These are phyloP conservation scores for Pichia sp. DNA, from an alignment of 1,139 yeast species.

Conservation along the genomic window DNA sequence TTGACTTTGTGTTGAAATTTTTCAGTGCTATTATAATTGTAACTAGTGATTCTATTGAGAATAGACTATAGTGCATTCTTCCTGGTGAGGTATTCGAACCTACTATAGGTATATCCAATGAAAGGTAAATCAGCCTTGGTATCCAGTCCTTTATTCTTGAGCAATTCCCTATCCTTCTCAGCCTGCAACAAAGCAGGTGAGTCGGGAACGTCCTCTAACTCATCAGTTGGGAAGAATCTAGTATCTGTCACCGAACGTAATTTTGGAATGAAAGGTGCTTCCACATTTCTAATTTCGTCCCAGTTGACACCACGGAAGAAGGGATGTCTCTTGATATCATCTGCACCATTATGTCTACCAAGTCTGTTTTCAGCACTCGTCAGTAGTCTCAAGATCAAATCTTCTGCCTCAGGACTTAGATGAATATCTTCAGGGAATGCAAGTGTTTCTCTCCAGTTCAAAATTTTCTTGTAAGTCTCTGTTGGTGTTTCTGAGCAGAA, in stretches of 20 bases:
- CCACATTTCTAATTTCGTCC: conserved; percentile 86
- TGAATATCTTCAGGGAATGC: conserved; percentile 96
- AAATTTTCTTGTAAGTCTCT: conserved; percentile 89
- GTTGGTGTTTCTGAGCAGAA: conserved; percentile 99
- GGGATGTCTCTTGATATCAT: conserved; percentile 87
- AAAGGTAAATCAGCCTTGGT: conserved; percentile 87
- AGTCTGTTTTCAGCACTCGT: conserved; percentile 81
- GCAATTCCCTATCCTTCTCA: conserved; percentile 44
- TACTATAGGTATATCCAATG: conserved; percentile 91
- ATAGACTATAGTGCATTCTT: conserved; percentile 52
- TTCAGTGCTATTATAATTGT: too few species aligned
- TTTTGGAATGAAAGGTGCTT: conserved; percentile 90
- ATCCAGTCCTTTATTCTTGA: conserved; percentile 31
- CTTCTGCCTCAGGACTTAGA: conserved; percentile 89
- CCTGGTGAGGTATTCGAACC: conserved; percentile 86
- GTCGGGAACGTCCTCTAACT: conserved; percentile 90
- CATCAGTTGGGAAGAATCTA: conserved; percentile 97
- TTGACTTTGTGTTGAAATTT: too few species aligned
- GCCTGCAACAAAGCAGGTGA: conserved; percentile 77
- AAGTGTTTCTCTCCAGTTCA: conserved; percentile 91
- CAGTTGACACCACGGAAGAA: conserved; percentile 96
- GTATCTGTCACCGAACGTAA: conserved; percentile 89
- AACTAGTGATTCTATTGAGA: too few species aligned
- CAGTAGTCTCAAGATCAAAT: conserved; percentile 73
- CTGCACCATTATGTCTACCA: conserved; percentile 91